phyloP scores from a whole-genome alignment of 2,329 filamentous ascomycete species.

The Exophiala lecanii-corni region DNA sequence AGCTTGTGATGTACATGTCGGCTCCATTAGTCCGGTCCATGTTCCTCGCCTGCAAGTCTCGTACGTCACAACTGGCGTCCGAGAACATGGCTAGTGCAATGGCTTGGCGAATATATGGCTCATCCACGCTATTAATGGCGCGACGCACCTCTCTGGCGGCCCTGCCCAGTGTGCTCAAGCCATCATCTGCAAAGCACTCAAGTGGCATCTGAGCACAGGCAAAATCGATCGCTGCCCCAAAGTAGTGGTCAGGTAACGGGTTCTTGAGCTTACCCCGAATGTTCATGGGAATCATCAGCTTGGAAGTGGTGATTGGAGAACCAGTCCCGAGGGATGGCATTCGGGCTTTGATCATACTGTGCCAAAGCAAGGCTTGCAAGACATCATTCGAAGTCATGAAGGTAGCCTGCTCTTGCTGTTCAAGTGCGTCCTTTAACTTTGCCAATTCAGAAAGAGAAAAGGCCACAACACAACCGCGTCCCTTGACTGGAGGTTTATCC shows the following conservation, averaged over 20 bases:
- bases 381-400: slow-evolving; percentile 20
- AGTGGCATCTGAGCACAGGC: slow-evolving; percentile 28
- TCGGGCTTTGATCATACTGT: slow-evolving; percentile 29
- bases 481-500: slow-evolving; percentile 5
- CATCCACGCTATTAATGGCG: slow-evolving; percentile 30
- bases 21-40: slow-evolving; percentile 25
- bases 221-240: slow-evolving; percentile 40
- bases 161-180: slow-evolving; percentile 29
- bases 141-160: slow-evolving; percentile 34
- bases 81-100: slow-evolving; percentile 23
- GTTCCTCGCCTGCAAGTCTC: slow-evolving; percentile 26
- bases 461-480: slow-evolving; percentile 23
- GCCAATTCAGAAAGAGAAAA: slow-evolving; percentile 15
- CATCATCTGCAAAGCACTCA: slow-evolving; percentile 26
- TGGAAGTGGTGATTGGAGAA: slow-evolving; percentile 27
- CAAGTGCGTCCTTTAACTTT: slow-evolving; percentile 8
- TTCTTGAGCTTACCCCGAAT: slow-evolving; percentile 34
- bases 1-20: slow-evolving; percentile 28
- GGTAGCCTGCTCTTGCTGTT: slow-evolving; percentile 2
- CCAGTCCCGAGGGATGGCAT: slow-evolving; percentile 31
- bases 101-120: slow-evolving; percentile 29
- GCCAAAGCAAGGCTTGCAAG: slow-evolving; percentile 36
- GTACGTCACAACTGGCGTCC: slow-evolving; percentile 20
- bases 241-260: slow-evolving; percentile 33
- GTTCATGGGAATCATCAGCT: slow-evolving; percentile 38